A percentile compares a stretch with the other conserved stretches of the same genome.
phyloP scores from a whole-genome alignment of 2,329 filamentous ascomycete genomes.

The Chalara sp. region DNA sequence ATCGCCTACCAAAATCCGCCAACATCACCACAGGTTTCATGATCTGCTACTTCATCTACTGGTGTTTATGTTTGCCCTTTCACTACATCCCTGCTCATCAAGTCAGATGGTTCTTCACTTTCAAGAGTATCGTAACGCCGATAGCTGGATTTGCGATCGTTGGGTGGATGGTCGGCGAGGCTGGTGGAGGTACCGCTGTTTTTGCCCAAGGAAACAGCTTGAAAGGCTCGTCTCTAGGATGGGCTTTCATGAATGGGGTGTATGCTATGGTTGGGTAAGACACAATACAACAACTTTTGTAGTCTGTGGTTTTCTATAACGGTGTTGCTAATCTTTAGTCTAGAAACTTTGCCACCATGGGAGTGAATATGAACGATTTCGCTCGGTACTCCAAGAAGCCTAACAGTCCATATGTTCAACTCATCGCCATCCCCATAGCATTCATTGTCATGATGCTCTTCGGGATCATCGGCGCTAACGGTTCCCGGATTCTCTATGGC shows the following conservation, averaged over 20 bases:
- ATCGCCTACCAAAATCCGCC: conserved; percentile 37
- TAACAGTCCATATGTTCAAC: conserved; percentile 9
- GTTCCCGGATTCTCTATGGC: conserved; percentile 36
- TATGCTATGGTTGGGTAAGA: conserved; percentile 19
- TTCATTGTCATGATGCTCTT: conserved; percentile 30
- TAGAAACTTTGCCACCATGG: not conserved
- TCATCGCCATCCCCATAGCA: conserved; percentile 10
- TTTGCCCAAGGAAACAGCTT: conserved; percentile 7
- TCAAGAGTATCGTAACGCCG: conserved; percentile 32
- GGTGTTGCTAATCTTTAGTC: too few species aligned
- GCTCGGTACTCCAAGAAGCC: conserved; percentile 17
- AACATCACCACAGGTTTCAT: conserved; percentile 49
- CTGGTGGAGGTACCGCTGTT: conserved; percentile 4
- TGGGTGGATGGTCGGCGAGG: conserved; percentile 7
- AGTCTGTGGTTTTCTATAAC: not conserved
- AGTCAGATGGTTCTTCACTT: conserved; percentile 43
- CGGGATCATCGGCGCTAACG: conserved; percentile 42
- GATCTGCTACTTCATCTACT: conserved; percentile 42
- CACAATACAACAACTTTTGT: conserved; percentile 12
- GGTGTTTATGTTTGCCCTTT: conserved; percentile 22
- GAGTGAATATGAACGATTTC: conserved; percentile 16
- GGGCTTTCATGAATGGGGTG: conserved; percentile 24
- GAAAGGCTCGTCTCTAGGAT: conserved; percentile 1
- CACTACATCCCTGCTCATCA: conserved; percentile 39
- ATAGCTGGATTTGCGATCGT: conserved; percentile 12